Evolutionary conservation across 2,329 filamentous ascomycete species (phyloP).

Genomic region (Apiospora phragmitis): DNA sequence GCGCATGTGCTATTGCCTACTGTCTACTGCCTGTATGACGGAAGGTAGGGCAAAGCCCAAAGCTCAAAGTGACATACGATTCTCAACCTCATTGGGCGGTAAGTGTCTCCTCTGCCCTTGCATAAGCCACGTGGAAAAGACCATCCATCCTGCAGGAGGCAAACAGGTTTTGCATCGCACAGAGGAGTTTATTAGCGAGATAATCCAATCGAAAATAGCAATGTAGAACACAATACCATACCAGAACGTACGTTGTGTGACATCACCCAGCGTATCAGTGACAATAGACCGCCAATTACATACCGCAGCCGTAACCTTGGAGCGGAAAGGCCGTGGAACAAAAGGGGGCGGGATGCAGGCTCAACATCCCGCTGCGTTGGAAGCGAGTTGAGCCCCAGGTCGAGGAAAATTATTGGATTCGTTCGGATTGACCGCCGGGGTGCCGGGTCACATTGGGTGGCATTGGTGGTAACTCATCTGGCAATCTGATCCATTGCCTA

Average conservation of each 20-base stretch:
- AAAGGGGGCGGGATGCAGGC: neutral
- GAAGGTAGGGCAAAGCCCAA: neutral
- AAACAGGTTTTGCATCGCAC: neutral
- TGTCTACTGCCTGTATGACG: neutral
- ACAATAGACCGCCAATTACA: neutral
- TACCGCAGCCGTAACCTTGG: neutral
- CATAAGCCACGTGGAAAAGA: slow-evolving; percentile 2
- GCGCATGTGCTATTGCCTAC: neutral
- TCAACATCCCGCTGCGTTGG: neutral
- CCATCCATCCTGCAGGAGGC: neutral
- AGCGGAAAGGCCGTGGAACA: neutral
- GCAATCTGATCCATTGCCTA: neutral
- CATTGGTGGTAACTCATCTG: neutral
- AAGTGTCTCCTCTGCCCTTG: neutral
- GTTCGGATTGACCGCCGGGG: neutral
- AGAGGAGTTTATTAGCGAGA: neutral
- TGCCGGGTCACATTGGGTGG: neutral
- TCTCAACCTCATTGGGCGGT: neutral
- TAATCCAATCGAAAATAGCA: neutral
- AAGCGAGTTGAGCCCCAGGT: neutral
- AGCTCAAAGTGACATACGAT: neutral
- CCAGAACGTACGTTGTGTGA: slow-evolving; percentile 2
- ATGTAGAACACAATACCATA: neutral
- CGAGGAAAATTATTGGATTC: neutral
- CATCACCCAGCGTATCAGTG: neutral